Conservation (phyloP, 2,329 filamentous ascomycete species). For the Penicillium sp. region DNA sequence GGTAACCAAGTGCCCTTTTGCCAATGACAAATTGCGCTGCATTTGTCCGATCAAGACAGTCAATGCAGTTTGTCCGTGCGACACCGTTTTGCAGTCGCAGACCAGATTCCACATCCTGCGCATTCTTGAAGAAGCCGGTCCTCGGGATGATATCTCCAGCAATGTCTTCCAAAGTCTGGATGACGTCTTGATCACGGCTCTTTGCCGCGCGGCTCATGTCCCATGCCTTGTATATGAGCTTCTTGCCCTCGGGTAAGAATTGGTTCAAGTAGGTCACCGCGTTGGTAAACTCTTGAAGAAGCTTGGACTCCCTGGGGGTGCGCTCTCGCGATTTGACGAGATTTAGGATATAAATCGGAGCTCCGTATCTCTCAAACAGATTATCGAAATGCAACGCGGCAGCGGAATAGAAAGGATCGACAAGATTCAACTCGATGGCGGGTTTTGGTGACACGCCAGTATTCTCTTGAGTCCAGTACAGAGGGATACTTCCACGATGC, state of each 20-base stretch:
- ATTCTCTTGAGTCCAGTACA: slow-evolving; percentile 97
- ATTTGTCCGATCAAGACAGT: slow-evolving; percentile 95
- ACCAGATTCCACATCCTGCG: slow-evolving; percentile 66
- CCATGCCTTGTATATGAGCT: slow-evolving; percentile 92
- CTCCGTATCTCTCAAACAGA: slow-evolving; percentile 88
- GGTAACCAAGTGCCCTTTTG: slow-evolving; percentile 87
- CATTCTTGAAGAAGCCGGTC: slow-evolving; percentile 95
- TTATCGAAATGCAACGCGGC: slow-evolving; percentile 95
- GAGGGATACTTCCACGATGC: slow-evolving; percentile 91
- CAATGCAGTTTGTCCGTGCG: slow-evolving; percentile 94
- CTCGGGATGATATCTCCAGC: slow-evolving; percentile 81
- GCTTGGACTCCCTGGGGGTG: slow-evolving; percentile 85
- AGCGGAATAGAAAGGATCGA: slow-evolving; percentile 92
- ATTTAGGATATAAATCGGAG: slow-evolving; percentile 88
- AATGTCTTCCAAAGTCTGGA: slow-evolving; percentile 84
- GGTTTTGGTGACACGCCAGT: slow-evolving; percentile 95
- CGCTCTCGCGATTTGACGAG: slow-evolving; percentile 87
- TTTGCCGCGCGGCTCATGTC: slow-evolving; percentile 98
- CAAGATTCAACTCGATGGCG: slow-evolving; percentile 90
- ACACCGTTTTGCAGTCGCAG: slow-evolving; percentile 84
- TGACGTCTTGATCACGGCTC: slow-evolving; percentile 88
- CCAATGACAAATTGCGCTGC: slow-evolving; percentile 97
- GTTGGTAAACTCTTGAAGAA: slow-evolving; percentile 82
- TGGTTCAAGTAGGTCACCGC: slow-evolving; percentile 93
- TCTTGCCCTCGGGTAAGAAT: slow-evolving; percentile 78